Evolutionary conservation across 768 basidiomycete genomes (phyloP).

Genomic region (Strobilomyces confusus): DNA sequence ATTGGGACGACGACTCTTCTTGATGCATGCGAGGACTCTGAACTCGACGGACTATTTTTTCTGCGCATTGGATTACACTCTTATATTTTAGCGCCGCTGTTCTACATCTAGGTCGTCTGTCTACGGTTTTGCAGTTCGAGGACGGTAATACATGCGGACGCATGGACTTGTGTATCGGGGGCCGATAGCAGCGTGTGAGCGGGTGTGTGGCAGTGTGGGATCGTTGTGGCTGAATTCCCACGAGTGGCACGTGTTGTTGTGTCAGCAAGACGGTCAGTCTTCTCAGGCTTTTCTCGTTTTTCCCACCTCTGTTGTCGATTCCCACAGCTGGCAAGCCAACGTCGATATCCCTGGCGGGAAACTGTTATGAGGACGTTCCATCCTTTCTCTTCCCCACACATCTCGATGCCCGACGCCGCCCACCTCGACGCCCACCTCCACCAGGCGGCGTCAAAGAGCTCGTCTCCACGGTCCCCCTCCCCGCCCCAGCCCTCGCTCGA

Average conservation of each 20-base stretch:
- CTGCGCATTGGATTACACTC: slow-evolving; percentile 18
- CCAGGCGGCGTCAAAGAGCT: slow-evolving; percentile 30
- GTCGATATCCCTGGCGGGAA: slow-evolving; percentile 38
- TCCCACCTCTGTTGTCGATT: slow-evolving; percentile 43
- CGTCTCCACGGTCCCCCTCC: slow-evolving; percentile 49
- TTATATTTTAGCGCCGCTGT: slow-evolving; percentile 16
- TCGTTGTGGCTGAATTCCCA: slow-evolving; percentile 28
- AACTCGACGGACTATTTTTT: slow-evolving; percentile 19
- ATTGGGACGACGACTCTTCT: slow-evolving; percentile 13
- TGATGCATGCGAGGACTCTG: slow-evolving; percentile 14
- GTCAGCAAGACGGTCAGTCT: slow-evolving; percentile 15
- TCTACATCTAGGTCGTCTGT: slow-evolving; percentile 6
- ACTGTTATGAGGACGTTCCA: slow-evolving; percentile 43
- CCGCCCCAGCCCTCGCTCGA: slow-evolving; percentile 39
- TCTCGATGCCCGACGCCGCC: slow-evolving; percentile 39
- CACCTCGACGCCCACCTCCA: slow-evolving; percentile 32
- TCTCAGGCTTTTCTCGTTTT: slow-evolving; percentile 36
- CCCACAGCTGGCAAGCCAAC: slow-evolving; percentile 44
- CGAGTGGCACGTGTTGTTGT: slow-evolving; percentile 29
- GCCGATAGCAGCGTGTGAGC: background rate
- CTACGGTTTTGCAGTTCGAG: slow-evolving; percentile 11
- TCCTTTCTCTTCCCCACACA: slow-evolving; percentile 40
- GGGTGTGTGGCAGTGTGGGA: slow-evolving; percentile 4
- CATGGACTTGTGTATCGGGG: background rate
- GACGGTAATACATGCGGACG: slow-evolving; percentile 18